These are phyloP conservation scores for Colletotrichum tropicale DNA, from an alignment of 2,329 filamentous ascomycete genomes.

Conservation along the genomic window DNA sequence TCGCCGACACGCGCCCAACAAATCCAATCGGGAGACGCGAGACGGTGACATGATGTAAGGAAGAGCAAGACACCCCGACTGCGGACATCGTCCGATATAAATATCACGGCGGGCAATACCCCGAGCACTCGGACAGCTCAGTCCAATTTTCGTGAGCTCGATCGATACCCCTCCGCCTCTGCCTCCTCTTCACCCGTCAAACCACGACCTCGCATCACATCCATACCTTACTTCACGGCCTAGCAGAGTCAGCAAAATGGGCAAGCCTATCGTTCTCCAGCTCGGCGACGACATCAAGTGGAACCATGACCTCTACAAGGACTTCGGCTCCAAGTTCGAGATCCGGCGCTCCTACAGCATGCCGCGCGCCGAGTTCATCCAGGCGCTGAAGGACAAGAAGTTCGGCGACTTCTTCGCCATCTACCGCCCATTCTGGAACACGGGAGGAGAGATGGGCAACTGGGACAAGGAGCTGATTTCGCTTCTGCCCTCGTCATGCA, in stretches of 20 bases:
- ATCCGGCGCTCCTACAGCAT: constrained; percentile 17
- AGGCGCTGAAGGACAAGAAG: constrained; percentile 9
- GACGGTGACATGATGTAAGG: not conserved
- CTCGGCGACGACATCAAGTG: constrained; percentile 20
- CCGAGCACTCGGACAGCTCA: not conserved
- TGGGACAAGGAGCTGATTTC: constrained; percentile 17
- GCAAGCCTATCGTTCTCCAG: constrained; percentile 17
- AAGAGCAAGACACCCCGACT: not conserved
- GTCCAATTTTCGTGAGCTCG: not conserved
- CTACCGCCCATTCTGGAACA: constrained; percentile 19
- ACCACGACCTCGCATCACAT: not conserved
- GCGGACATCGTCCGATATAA: constrained; percentile 1
- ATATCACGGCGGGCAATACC: not conserved
- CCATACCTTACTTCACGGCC: too few relatives aligned
- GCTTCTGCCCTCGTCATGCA: constrained; percentile 14
- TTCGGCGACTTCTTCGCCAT: constrained; percentile 19
- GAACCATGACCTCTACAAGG: constrained; percentile 19
- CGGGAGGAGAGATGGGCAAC: constrained; percentile 18
- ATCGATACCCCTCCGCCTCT: not conserved
- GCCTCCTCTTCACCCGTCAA: not conserved
- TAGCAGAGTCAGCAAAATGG: not conserved
- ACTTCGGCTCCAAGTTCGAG: constrained; percentile 14
- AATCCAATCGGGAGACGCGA: not conserved
- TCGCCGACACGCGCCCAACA: constrained; percentile 10
- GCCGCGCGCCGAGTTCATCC: constrained; percentile 16